Conservation (phyloP, 129 eudicot species). For the Heracleum sosnowskyi region DNA sequence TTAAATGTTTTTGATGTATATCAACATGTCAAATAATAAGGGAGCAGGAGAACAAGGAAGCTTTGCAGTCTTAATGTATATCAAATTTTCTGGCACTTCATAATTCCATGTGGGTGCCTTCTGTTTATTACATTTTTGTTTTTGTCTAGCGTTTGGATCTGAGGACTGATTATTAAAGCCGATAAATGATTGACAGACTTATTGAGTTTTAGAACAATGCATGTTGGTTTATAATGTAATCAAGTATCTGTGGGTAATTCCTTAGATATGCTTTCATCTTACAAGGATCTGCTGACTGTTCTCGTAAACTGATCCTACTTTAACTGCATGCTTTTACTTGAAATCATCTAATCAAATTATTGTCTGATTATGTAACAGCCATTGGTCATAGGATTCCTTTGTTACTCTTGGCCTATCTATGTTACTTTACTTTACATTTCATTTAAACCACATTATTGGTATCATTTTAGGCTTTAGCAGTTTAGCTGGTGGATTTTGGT, state of each 20-base stretch:
- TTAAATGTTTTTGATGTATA: slow-evolving; percentile 14
- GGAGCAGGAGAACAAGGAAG: slow-evolving; percentile 42
- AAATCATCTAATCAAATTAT: too few species aligned
- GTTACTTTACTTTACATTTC: not conserved
- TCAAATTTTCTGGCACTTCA: slow-evolving; percentile 10
- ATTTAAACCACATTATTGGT: too few species aligned
- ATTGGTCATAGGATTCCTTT: not conserved
- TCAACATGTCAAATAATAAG: slow-evolving; percentile 32
- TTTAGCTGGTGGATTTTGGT: too few species aligned
- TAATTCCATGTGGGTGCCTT: slow-evolving; percentile 31
- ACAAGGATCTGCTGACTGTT: not conserved
- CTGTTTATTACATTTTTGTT: not conserved
- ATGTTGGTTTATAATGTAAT: not conserved
- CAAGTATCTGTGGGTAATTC: not conserved
- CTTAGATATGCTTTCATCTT: not conserved
- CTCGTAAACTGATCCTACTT: not conserved
- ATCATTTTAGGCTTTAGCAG: too few species aligned
- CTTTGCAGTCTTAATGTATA: slow-evolving; percentile 11
- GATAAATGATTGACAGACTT: slow-evolving; percentile 19
- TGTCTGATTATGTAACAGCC: not conserved
- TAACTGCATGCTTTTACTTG: not conserved
- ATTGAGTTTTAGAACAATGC: not conserved
- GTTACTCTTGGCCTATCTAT: not conserved
- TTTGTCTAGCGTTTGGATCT: slow-evolving; percentile 17
- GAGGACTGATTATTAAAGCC: not conserved